Conservation (phyloP, 495 filamentous ascomycete genomes). For the Tuber umbilicatum region DNA sequence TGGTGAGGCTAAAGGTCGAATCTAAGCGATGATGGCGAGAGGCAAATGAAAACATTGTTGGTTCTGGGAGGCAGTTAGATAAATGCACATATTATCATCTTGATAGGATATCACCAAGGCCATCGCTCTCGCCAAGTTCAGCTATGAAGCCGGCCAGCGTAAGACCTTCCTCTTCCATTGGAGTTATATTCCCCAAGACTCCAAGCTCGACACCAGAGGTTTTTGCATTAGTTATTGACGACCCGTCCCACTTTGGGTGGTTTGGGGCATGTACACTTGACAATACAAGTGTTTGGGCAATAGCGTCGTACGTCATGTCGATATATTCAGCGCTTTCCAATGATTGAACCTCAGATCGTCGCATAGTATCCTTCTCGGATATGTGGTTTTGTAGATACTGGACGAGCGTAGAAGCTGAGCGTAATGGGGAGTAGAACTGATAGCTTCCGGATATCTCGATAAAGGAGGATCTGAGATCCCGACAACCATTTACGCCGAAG, state of each 20-base stretch:
- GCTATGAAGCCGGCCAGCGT: conserved; percentile 71
- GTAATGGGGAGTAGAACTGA: conserved; percentile 58
- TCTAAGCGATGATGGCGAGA: conserved; percentile 66
- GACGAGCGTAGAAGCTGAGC: conserved; percentile 55
- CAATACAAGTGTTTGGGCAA: conserved; percentile 58
- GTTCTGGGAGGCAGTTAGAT: conserved; percentile 46
- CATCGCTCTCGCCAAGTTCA: conserved; percentile 67
- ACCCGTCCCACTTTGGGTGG: conserved; percentile 49
- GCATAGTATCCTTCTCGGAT: conserved; percentile 44
- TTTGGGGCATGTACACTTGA: conserved; percentile 45
- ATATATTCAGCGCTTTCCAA: conserved; percentile 52
- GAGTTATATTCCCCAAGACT: conserved; percentile 62
- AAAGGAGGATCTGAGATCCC: conserved; percentile 57
- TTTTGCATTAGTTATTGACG: conserved; percentile 44
- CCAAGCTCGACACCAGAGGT: conserved; percentile 63
- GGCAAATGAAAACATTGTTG: conserved; percentile 82
- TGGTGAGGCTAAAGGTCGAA: conserved; percentile 48
- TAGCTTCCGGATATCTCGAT: conserved; percentile 56
- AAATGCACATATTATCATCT: conserved; percentile 5
- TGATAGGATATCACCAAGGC: conserved; percentile 53
- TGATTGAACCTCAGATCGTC: not conserved
- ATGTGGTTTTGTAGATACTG: conserved; percentile 53
- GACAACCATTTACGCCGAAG: conserved; percentile 58
- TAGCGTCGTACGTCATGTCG: conserved; percentile 71
- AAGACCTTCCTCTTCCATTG: conserved; percentile 59